These are phyloP conservation scores for Daldinia childiae DNA, from an alignment of 495 filamentous ascomycete species.

Conservation along the genomic window DNA sequence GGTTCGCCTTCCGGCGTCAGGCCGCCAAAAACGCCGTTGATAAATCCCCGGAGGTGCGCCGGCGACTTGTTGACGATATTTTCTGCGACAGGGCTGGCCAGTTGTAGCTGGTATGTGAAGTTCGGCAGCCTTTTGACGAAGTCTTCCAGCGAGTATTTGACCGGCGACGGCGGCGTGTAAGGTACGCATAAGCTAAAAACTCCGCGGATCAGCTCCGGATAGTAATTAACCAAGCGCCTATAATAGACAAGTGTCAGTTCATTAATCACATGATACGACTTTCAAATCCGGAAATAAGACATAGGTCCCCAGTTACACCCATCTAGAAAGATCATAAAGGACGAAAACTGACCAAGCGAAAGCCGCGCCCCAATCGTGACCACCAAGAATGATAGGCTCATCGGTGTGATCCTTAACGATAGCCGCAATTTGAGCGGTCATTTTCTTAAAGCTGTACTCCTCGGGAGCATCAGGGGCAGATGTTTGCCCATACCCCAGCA, in stretches of 20 bases:
- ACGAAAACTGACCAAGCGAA: conserved; percentile 54
- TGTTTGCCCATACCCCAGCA: conserved; percentile 83
- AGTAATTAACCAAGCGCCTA: conserved; percentile 70
- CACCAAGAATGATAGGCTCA: conserved; percentile 68
- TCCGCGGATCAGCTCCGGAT: conserved; percentile 74
- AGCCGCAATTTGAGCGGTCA: conserved; percentile 74
- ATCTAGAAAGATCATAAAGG: background rate
- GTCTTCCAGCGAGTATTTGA: conserved; percentile 61
- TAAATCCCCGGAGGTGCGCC: conserved; percentile 68
- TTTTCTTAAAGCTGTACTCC: conserved; percentile 73
- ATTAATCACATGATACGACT: background rate
- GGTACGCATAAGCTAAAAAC: conserved; percentile 85
- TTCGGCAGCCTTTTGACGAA: conserved; percentile 71
- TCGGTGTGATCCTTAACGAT: conserved; percentile 57
- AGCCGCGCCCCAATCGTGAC: conserved; percentile 83
- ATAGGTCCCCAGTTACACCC: background rate
- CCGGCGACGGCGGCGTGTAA: conserved; percentile 62
- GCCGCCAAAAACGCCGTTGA: conserved; percentile 76
- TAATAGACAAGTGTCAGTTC: conserved; percentile 1
- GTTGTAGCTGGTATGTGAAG: conserved; percentile 84
- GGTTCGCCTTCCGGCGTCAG: conserved; percentile 61
- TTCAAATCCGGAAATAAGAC: conserved; percentile 46
- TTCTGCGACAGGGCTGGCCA: conserved; percentile 73
- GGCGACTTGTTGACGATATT: conserved; percentile 61
- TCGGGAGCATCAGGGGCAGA: conserved; percentile 63